Percentiles rank a stretch among this genome's conserved stretches.
Evolutionary conservation across 2,329 filamentous ascomycete genomes (phyloP).

Genomic region (Diaporthe eres): DNA sequence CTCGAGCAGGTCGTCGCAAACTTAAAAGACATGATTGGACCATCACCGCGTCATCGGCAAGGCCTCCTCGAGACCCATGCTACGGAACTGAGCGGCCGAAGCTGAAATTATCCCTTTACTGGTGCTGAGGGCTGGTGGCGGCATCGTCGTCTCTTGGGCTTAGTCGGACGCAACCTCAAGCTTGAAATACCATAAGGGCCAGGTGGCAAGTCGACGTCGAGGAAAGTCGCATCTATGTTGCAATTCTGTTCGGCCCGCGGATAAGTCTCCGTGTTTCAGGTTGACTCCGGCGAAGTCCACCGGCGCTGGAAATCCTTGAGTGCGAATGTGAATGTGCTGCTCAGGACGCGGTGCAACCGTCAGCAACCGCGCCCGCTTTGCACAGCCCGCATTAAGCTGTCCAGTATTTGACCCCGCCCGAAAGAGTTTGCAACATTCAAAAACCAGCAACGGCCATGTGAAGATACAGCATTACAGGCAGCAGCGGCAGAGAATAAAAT

Average conservation of each 20-base stretch:
- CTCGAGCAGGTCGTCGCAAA: neutral
- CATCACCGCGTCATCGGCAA: neutral
- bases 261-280: slow-evolving; percentile 16
- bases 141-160: no score
- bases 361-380: slow-evolving; percentile 25
- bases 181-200: neutral
- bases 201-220: neutral
- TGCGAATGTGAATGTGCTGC: neutral
- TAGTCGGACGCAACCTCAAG: neutral
- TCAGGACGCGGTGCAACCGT: slow-evolving; percentile 21
- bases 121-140: neutral
- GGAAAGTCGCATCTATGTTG: no score
- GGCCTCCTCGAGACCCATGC: neutral
- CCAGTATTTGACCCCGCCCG: neutral
- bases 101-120: neutral
- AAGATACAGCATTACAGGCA: no score
- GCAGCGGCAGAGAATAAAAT: neutral
- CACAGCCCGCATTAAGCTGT: slow-evolving; percentile 20
- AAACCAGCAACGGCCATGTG: neutral
- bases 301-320: neutral
- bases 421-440: neutral
- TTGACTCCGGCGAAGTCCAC: neutral
- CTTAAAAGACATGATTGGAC: neutral
- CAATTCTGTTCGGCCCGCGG: neutral
- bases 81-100: neutral